Conservation (phyloP, 2,329 filamentous ascomycete species). For the Lachnellula hyalina region DNA sequence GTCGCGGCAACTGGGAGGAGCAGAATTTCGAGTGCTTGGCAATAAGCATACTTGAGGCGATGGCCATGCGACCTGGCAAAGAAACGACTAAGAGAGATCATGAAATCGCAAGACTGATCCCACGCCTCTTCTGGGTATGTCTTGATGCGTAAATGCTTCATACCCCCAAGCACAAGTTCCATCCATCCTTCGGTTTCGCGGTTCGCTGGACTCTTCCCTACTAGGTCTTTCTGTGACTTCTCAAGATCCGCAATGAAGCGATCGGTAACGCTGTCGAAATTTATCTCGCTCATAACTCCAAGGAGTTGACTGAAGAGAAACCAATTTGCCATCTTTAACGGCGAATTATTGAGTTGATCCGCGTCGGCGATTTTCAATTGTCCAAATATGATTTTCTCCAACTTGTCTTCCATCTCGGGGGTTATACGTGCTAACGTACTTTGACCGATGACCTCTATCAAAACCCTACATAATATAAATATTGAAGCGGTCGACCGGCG, state of each 20-base stretch:
- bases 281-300: conserved; percentile 92
- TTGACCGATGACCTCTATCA: conserved; percentile 91
- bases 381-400: conserved; percentile 95
- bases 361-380: conserved; percentile 86
- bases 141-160: conserved; percentile 81
- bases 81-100: conserved; percentile 73
- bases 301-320: conserved; percentile 87
- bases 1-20: conserved; percentile 81
- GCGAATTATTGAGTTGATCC: conserved; percentile 70
- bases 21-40: conserved; percentile 81
- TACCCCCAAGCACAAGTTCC: conserved; percentile 81
- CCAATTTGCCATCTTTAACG: conserved; percentile 90
- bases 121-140: conserved; percentile 69
- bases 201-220: conserved; percentile 61
- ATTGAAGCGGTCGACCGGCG: conserved; percentile 90
- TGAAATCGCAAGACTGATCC: conserved; percentile 84
- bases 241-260: conserved; percentile 81
- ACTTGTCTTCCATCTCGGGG: conserved; percentile 84
- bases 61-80: conserved; percentile 84
- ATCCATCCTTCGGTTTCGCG: conserved; percentile 74
- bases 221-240: conserved; percentile 68
- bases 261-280: conserved; percentile 77
- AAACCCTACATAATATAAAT: conserved; percentile 87
- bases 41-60: conserved; percentile 89
- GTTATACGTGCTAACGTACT: conserved; percentile 79